Percentiles rank a stretch among this genome's conserved stretches.
Evolutionary conservation across 129 eudicot genomes (phyloP).

Genomic region (Tagetes erecta): DNA sequence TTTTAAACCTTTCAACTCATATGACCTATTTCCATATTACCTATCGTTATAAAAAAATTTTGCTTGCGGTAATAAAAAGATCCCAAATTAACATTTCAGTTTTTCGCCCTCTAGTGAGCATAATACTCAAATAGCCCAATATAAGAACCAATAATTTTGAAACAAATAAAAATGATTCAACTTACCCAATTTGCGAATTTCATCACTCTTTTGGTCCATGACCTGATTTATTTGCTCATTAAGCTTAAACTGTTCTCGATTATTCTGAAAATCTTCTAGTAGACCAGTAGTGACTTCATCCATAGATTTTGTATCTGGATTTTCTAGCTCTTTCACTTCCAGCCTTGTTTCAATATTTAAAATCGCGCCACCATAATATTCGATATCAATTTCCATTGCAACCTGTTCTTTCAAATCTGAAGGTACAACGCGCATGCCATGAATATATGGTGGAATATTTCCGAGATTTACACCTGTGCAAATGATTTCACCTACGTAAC

Average conservation of each 20-base stretch:
- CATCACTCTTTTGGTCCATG: conserved; percentile 42
- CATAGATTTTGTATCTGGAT: conserved; percentile 44
- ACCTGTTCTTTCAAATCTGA: conserved; percentile 78
- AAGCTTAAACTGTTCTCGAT: conserved; percentile 56
- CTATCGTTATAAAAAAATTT: background rate
- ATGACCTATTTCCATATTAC: background rate
- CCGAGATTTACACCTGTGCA: conserved; percentile 77
- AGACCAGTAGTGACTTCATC: conserved; percentile 61
- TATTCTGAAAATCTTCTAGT: conserved; percentile 69
- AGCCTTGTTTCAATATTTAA: conserved; percentile 80
- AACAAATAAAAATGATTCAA: background rate
- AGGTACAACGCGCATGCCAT: conserved; percentile 82
- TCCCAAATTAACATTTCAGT: background rate
- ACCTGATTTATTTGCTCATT: conserved; percentile 44
- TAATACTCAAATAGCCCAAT: background rate
- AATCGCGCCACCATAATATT: conserved; percentile 74
- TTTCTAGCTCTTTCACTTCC: conserved; percentile 72
- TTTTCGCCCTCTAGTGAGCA: no score
- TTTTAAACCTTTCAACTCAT: background rate
- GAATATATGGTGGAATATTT: conserved; percentile 80
- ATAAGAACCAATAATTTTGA: background rate
- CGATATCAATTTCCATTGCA: conserved; percentile 85
- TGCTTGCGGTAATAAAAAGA: background rate
- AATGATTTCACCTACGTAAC: conserved; percentile 76
- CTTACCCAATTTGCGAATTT: conserved; percentile 46